A percentile compares a stretch with the other conserved stretches of the same genome.
phyloP scores from a whole-genome alignment of 306 rosid species.

The Hippophae gyantsensis region DNA sequence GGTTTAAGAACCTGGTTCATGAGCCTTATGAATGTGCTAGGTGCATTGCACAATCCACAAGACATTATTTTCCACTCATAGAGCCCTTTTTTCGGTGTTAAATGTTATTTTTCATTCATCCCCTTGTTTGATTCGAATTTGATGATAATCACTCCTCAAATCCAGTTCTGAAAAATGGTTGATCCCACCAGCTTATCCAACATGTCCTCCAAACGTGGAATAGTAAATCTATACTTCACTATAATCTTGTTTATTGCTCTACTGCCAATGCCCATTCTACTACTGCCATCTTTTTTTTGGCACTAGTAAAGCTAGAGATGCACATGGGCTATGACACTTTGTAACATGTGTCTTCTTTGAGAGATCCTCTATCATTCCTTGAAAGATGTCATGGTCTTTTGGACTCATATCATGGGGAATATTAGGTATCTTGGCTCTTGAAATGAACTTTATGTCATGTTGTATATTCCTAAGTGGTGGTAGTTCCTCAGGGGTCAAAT shows the following conservation, averaged over 20 bases:
- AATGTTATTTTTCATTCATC: background rate
- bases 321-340: background rate
- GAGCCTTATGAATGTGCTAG: background rate
- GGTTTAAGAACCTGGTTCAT: background rate
- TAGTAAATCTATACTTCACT: background rate
- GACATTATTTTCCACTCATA: background rate
- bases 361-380: background rate
- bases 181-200: background rate
- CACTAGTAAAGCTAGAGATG: background rate
- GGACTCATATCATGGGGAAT: background rate
- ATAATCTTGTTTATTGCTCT: background rate
- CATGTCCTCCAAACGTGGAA: background rate
- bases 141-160: background rate
- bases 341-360: too few species aligned
- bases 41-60: background rate
- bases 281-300: background rate
- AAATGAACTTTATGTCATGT: background rate
- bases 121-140: background rate
- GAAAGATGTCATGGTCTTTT: background rate
- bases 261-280: background rate
- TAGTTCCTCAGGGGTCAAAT: background rate
- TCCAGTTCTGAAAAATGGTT: background rate
- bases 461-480: background rate
- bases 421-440: background rate
- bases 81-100: background rate